Evolutionary conservation across 1,139 yeast species (phyloP).

Genomic region (Suhomyces kunorum): DNA sequence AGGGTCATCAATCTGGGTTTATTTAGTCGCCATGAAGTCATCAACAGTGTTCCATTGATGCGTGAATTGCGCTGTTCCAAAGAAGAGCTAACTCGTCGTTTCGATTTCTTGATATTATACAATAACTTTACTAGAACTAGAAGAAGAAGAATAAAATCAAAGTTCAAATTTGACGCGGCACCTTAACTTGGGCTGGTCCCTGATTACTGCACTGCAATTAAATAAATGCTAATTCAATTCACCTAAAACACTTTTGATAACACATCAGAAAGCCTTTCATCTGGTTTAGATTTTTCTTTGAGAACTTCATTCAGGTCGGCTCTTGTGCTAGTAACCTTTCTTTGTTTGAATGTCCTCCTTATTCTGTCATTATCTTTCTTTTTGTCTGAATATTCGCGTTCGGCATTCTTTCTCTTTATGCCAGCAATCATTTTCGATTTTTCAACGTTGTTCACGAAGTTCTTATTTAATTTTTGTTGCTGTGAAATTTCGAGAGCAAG

Average conservation of each 20-base stretch:
- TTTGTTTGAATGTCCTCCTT: slow-evolving; percentile 62
- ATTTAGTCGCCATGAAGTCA: slow-evolving; percentile 17
- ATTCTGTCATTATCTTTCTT: slow-evolving; percentile 25
- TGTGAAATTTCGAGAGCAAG: slow-evolving; percentile 85
- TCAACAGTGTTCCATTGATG: slow-evolving; percentile 15
- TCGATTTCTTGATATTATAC: slow-evolving; percentile 16
- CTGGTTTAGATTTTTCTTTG: slow-evolving; percentile 47
- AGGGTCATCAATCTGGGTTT: slow-evolving; percentile 17
- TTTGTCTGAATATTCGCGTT: slow-evolving; percentile 29
- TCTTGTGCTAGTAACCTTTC: slow-evolving; percentile 62
- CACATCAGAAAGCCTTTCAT: slow-evolving; percentile 48
- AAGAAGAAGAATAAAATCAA: too few species aligned
- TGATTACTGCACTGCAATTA: too few species aligned
- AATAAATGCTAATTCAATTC: too few species aligned
- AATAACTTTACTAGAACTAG: slow-evolving; percentile 9
- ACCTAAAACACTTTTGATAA: slow-evolving; percentile 36
- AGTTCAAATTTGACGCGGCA: too few species aligned
- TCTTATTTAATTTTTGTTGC: slow-evolving; percentile 82
- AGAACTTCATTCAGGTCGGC: slow-evolving; percentile 58
- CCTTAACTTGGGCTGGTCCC: slow-evolving; percentile 8
- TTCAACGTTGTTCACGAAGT: slow-evolving; percentile 81
- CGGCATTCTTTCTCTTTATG: slow-evolving; percentile 61
- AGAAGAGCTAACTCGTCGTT: slow-evolving; percentile 15
- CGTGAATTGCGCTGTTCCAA: slow-evolving; percentile 15
- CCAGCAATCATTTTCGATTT: slow-evolving; percentile 76